Percentiles rank a stretch among this genome's conserved stretches.
phyloP scores from a whole-genome alignment of 352 stramenopile species.

The Peronosclerospora sorghi region DNA sequence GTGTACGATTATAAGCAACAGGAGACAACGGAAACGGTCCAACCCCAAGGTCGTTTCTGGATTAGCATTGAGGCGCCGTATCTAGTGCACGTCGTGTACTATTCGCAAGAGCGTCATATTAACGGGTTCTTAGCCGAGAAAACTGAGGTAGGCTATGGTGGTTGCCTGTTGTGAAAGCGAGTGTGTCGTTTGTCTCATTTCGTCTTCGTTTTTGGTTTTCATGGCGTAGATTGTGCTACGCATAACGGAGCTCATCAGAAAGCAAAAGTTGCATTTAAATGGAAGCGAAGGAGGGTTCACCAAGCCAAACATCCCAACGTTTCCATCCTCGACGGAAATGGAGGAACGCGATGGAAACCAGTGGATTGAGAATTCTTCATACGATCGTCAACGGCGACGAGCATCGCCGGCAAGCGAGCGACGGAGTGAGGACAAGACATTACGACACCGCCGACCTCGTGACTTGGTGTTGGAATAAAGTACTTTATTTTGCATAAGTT shows the following conservation, averaged over 20 bases:
- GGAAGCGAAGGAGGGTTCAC: constrained; percentile 9
- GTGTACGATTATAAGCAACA: constrained; percentile 28
- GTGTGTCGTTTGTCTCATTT: no score
- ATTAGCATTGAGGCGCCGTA: constrained; percentile 61
- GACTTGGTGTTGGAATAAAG: no score
- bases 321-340: constrained; percentile 3
- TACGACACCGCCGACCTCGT: constrained; percentile 15
- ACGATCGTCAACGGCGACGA: constrained; percentile 6
- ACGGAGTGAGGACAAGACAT: constrained; percentile 15
- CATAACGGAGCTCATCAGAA: constrained; percentile 41
- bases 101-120: constrained; percentile 56
- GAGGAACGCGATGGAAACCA: constrained; percentile 1
- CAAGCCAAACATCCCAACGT: not conserved
- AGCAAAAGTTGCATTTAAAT: constrained; percentile 26
- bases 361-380: constrained; percentile 6
- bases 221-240: constrained; percentile 37
- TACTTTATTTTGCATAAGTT: no score
- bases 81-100: constrained; percentile 64
- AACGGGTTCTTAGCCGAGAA: constrained; percentile 55
- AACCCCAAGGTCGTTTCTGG: constrained; percentile 40
- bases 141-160: constrained; percentile 36
- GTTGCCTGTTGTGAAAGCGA: no score
- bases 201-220: constrained; percentile 1
- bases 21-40: constrained; percentile 15
- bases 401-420: constrained; percentile 19